A percentile compares a stretch with the other conserved stretches of the same genome.
Conservation (phyloP, 768 basidiomycete species). For the Sporobolomyces roseus region DNA sequence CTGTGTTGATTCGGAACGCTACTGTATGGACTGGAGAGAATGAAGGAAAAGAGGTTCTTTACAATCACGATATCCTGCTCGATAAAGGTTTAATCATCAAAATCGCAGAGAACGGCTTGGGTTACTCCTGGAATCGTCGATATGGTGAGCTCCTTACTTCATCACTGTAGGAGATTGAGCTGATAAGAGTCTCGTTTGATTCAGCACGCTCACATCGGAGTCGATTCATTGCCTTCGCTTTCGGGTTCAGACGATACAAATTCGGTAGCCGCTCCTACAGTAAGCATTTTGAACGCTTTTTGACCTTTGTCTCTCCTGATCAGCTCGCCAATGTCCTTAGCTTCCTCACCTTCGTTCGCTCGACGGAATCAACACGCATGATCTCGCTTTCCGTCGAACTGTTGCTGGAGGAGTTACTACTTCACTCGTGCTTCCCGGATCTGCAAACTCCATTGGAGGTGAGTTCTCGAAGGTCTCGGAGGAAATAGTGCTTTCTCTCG, state of each 20-base stretch:
- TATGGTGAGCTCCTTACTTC: conserved; percentile 13
- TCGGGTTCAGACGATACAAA: conserved; percentile 58
- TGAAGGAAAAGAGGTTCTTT: conserved; percentile 58
- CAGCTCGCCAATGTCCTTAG: conserved; percentile 33
- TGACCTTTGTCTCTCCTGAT: background rate
- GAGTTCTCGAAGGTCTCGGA: conserved; percentile 28
- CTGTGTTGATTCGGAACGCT: conserved; percentile 63
- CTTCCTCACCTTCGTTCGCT: conserved; percentile 67
- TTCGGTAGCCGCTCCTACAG: conserved; percentile 49
- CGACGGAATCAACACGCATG: conserved; percentile 83
- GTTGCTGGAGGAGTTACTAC: conserved; percentile 87
- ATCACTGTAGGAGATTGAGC: no score
- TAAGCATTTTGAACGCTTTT: background rate
- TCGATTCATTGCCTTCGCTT: conserved; percentile 61
- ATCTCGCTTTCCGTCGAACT: conserved; percentile 65
- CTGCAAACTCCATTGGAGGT: conserved; percentile 42
- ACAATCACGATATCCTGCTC: conserved; percentile 62
- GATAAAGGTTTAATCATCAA: conserved; percentile 62
- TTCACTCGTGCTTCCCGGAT: conserved; percentile 73
- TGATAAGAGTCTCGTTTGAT: no score
- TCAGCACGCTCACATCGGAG: conserved; percentile 72
- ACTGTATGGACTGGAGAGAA: conserved; percentile 71
- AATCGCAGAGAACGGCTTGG: conserved; percentile 61
- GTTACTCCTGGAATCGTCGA: conserved; percentile 56
- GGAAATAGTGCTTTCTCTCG: conserved; percentile 7